phyloP scores from a whole-genome alignment of 2,329 filamentous ascomycete species.

The Shiraia bambusicola region DNA sequence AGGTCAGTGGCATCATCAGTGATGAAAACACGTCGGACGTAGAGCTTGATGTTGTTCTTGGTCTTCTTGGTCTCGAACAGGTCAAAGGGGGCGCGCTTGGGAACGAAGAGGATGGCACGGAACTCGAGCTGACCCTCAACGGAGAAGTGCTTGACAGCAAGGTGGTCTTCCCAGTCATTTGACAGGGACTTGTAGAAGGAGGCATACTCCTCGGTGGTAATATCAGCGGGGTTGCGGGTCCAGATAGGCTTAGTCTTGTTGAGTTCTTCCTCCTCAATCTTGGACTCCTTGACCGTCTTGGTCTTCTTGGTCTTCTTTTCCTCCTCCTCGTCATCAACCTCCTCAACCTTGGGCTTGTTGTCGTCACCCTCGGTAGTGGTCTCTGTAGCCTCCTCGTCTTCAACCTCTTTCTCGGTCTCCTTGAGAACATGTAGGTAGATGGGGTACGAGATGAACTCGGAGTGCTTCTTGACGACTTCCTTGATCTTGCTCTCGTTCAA shows the following conservation, averaged over 20 bases:
- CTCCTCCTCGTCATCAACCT: conserved; percentile 82
- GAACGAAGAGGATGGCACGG: conserved; percentile 98
- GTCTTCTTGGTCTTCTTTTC: conserved; percentile 93
- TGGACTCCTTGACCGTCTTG: conserved; percentile 99
- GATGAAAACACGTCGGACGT: conserved; percentile 99
- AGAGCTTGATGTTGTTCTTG: conserved; percentile 99
- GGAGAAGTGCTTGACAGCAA: conserved; percentile 99
- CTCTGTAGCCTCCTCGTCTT: conserved; percentile 79
- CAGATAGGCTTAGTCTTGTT: conserved; percentile 99
- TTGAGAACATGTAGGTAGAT: conserved; percentile 99
- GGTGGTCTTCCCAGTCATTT: conserved; percentile 99
- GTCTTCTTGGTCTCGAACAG: conserved; percentile 99
- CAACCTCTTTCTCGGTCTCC: conserved; percentile 98
- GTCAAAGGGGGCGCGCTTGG: conserved; percentile 98
- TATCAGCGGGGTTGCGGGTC: conserved; percentile 96
- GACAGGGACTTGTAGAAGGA: conserved; percentile 99
- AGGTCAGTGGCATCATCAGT: conserved; percentile 98
- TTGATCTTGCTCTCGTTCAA: conserved; percentile 99
- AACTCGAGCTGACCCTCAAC: conserved; percentile 99
- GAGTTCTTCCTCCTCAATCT: conserved; percentile 98
- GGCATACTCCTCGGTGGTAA: conserved; percentile 93
- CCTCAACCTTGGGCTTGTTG: conserved; percentile 95
- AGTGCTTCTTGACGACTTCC: conserved; percentile 99
- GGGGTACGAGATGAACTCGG: conserved; percentile 99
- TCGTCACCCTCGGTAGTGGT: conserved; percentile 73